Conservation (phyloP, 2,329 filamentous ascomycete species). For the Dactylellina cionopaga region DNA sequence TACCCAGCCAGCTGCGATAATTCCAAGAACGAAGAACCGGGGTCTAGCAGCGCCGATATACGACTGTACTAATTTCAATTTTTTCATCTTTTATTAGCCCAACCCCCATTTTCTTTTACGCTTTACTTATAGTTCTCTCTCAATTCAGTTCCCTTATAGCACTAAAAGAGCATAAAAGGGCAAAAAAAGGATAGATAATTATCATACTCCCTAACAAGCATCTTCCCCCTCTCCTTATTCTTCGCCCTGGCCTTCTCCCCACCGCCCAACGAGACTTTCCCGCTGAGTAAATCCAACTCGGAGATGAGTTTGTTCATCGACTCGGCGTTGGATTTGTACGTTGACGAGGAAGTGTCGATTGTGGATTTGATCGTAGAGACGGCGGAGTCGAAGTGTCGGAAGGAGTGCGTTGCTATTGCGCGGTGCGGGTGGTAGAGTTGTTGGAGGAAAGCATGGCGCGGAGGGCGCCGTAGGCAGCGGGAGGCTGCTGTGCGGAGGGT, state of each 20-base stretch:
- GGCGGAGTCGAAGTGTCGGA: slow-evolving; percentile 81
- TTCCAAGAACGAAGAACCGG: slow-evolving; percentile 89
- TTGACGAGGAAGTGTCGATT: slow-evolving; percentile 79
- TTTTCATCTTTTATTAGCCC: slow-evolving; percentile 47
- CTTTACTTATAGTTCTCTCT: no score
- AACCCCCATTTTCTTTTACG: background rate
- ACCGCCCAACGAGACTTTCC: slow-evolving; percentile 78
- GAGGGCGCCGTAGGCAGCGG: slow-evolving; percentile 2
- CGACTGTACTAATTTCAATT: slow-evolving; percentile 62
- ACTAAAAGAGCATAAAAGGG: no score
- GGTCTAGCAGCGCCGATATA: slow-evolving; percentile 85
- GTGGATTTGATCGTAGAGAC: slow-evolving; percentile 81
- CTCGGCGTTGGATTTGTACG: slow-evolving; percentile 81
- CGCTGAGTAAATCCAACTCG: slow-evolving; percentile 75
- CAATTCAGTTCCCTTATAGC: no score
- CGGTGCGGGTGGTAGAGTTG: background rate
- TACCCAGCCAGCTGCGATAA: slow-evolving; percentile 91
- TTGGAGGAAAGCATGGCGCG: background rate
- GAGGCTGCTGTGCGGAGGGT: slow-evolving; percentile 32
- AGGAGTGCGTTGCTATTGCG: slow-evolving; percentile 78
- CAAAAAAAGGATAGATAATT: background rate
- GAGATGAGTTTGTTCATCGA: slow-evolving; percentile 79
- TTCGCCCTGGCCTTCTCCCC: slow-evolving; percentile 84
- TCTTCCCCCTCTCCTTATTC: slow-evolving; percentile 87
- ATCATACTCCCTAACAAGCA: slow-evolving; percentile 84